Evolutionary conservation across 2,329 filamentous ascomycete species (phyloP).

Genomic region (Meredithiella fracta): DNA sequence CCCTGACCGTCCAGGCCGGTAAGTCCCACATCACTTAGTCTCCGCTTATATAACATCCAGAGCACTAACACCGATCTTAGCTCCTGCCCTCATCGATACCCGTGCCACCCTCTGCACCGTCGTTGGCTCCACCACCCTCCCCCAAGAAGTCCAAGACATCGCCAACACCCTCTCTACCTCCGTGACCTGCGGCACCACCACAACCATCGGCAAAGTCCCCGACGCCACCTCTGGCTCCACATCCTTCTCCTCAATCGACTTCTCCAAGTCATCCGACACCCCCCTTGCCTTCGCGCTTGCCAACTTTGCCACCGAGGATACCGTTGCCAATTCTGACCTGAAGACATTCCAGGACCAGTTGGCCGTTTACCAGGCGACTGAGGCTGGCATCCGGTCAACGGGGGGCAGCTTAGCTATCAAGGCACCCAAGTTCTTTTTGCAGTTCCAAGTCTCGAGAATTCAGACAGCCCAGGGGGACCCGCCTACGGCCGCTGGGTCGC

Average conservation of each 20-base stretch:
- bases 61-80: neutral
- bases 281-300: constrained; percentile 38
- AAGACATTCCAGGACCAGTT: constrained; percentile 35
- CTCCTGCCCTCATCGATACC: constrained; percentile 13
- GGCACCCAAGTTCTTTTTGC: constrained; percentile 46
- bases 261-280: constrained; percentile 30
- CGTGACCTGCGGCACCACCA: constrained; percentile 33
- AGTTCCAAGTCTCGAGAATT: constrained; percentile 42
- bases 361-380: constrained; percentile 41
- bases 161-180: constrained; percentile 26
- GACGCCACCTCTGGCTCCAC: constrained; percentile 36
- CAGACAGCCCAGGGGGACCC: constrained; percentile 41
- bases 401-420: constrained; percentile 39
- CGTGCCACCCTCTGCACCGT: constrained; percentile 35
- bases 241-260: constrained; percentile 40
- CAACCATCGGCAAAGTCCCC: constrained; percentile 34
- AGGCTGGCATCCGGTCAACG: constrained; percentile 38
- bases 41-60: neutral
- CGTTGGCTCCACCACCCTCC: constrained; percentile 33
- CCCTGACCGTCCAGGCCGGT: constrained; percentile 10
- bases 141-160: constrained; percentile 30
- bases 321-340: constrained; percentile 33
- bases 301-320: constrained; percentile 34
- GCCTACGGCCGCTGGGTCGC: constrained; percentile 32
- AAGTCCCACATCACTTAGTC: neutral